These are phyloP conservation scores for Solanum corneliomulleri DNA, from an alignment of 257 asterid species.

Conservation along the genomic window DNA sequence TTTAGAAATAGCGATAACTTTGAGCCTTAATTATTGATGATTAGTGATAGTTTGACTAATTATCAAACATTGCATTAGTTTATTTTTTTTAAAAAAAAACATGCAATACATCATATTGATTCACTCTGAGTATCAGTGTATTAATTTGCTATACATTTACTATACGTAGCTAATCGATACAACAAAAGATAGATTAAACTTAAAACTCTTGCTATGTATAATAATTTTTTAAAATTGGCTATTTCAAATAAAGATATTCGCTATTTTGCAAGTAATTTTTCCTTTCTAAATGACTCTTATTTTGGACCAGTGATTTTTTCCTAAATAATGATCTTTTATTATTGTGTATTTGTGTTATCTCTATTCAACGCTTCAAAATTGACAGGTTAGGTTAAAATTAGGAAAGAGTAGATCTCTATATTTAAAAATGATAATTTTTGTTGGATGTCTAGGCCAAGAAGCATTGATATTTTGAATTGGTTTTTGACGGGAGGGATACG, in stretches of 20 bases:
- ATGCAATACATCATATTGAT: too few species aligned
- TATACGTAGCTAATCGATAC: too few species aligned
- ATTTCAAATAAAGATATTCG: too few species aligned
- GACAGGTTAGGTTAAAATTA: background rate
- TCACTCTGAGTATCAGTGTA: background rate
- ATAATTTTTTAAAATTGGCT: too few species aligned
- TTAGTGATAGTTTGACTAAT: background rate
- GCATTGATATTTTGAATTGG: background rate
- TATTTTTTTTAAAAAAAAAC: too few species aligned
- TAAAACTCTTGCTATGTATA: background rate
- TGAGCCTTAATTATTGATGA: accelerated
- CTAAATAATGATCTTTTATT: background rate
- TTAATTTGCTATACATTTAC: too few species aligned
- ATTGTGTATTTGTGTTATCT: background rate
- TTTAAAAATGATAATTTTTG: background rate
- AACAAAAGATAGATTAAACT: background rate
- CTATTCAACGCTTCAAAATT: background rate
- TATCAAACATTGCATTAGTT: too few species aligned
- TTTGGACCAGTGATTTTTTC: background rate
- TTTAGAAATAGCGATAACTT: too few species aligned
- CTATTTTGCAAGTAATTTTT: too few species aligned
- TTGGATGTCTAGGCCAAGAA: background rate
- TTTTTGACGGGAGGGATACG: background rate
- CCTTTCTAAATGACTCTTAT: too few species aligned
- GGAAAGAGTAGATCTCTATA: background rate